phyloP scores from a whole-genome alignment of 805 yeast species.

The Yamadazyma insecticola region DNA sequence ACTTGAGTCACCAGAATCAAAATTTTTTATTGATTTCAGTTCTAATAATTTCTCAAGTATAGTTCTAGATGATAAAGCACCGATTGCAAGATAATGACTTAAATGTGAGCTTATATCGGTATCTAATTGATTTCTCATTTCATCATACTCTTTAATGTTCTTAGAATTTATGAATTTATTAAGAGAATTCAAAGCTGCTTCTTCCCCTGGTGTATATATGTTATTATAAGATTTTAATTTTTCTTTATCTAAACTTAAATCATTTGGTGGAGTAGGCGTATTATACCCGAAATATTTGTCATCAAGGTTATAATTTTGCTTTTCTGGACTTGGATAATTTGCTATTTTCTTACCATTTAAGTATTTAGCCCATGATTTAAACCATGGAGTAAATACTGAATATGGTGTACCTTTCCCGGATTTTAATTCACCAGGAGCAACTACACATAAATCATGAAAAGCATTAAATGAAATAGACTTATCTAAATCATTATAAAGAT shows the following conservation, averaged over 20 bases:
- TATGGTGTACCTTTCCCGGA: conserved; percentile 35
- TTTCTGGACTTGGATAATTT: conserved; percentile 4
- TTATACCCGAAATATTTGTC: background rate
- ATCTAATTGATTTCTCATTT: conserved; percentile 25
- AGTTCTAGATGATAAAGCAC: conserved; percentile 41
- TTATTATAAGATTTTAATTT: conserved; percentile 5
- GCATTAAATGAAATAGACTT: conserved; percentile 14
- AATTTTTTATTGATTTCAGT: conserved; percentile 16
- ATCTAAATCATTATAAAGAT: conserved; percentile 12
- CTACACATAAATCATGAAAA: conserved; percentile 37
- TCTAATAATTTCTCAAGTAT: conserved; percentile 29
- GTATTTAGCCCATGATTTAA: conserved; percentile 31
- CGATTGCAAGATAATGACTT: conserved; percentile 44
- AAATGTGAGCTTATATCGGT: conserved; percentile 34
- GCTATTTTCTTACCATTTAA: conserved; percentile 13
- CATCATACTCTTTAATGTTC: conserved; percentile 25
- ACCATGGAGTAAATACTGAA: conserved; percentile 44
- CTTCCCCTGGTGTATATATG: conserved; percentile 23
- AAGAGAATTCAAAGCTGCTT: conserved; percentile 23
- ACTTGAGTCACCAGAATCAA: conserved; percentile 27
- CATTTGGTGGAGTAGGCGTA: conserved; percentile 3
- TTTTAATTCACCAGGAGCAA: conserved; percentile 33
- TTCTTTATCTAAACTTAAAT: conserved; percentile 1
- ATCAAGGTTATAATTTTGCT: background rate
- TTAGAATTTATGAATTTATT: conserved; percentile 16